Evolutionary conservation across 768 basidiomycete genomes (phyloP).

Genomic region (Tricholoma terreum): DNA sequence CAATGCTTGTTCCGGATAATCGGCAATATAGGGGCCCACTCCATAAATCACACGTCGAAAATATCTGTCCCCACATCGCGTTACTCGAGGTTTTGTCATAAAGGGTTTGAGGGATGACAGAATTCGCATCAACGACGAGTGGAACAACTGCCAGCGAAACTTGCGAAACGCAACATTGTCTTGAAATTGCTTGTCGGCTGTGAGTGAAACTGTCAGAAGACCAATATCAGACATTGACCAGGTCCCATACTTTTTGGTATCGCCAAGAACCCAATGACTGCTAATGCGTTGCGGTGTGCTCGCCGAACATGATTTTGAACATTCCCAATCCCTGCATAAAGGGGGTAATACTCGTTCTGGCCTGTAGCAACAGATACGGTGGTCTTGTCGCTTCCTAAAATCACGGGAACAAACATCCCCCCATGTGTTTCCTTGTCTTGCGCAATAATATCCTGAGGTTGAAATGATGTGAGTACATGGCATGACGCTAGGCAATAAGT

Average conservation of each 20-base stretch:
- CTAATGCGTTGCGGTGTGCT: conserved; percentile 3
- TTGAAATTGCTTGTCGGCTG: not conserved
- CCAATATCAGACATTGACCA: no score
- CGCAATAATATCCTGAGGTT: not conserved
- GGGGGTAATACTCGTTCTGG: conserved; percentile 17
- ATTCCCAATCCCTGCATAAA: conserved; percentile 14
- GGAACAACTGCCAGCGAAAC: conserved; percentile 14
- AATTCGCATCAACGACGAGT: conserved; percentile 15
- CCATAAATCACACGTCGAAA: conserved; percentile 14
- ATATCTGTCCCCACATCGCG: conserved; percentile 20
- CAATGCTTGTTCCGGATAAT: no score
- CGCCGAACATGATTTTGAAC: conserved; percentile 7
- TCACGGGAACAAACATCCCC: not conserved
- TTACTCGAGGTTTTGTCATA: conserved; percentile 20
- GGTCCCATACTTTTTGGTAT: conserved; percentile 2
- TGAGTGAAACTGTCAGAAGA: not conserved
- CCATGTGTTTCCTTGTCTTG: not conserved
- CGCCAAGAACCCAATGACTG: conserved; percentile 2
- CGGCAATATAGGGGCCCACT: no score
- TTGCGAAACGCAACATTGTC: conserved; percentile 5
- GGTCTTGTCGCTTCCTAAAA: not conserved
- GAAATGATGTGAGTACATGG: not conserved
- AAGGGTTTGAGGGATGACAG: conserved; percentile 12
- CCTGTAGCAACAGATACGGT: conserved; percentile 2
- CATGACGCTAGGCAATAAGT: not conserved